Conservation (phyloP, 805 yeast genomes). For the Candida bentonensis region DNA sequence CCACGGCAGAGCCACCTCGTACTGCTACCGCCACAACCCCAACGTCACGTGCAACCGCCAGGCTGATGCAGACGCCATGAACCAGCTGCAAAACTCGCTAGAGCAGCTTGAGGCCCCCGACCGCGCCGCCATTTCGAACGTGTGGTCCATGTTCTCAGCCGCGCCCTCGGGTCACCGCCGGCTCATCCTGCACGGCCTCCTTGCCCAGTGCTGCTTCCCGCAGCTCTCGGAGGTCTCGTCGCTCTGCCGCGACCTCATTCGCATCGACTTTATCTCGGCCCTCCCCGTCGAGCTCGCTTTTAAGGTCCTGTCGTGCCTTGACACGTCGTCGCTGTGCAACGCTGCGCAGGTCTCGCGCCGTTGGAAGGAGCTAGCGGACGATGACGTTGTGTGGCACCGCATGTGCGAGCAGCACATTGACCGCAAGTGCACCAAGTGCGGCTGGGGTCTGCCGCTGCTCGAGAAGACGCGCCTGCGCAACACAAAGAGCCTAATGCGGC, state of each 20-base stretch:
- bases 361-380: slow-evolving; percentile 88
- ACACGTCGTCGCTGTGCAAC: slow-evolving; percentile 82
- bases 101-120: slow-evolving; percentile 43
- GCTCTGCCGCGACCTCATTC: slow-evolving; percentile 63
- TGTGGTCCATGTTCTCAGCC: slow-evolving; percentile 72
- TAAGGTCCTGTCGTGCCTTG: slow-evolving; percentile 76
- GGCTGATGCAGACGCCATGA: slow-evolving; percentile 51
- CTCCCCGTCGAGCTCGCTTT: slow-evolving; percentile 77
- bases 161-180: slow-evolving; percentile 59
- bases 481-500: slow-evolving; percentile 17
- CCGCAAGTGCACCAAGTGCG: slow-evolving; percentile 93
- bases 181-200: slow-evolving; percentile 66
- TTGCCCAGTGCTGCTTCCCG: slow-evolving; percentile 89
- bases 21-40: slow-evolving; percentile 90
- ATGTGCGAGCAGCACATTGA: slow-evolving; percentile 98
- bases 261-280: slow-evolving; percentile 76
- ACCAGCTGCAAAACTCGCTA: slow-evolving; percentile 38
- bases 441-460: slow-evolving; percentile 95
- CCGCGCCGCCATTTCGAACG: slow-evolving; percentile 62
- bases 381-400: slow-evolving; percentile 94
- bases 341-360: slow-evolving; percentile 84
- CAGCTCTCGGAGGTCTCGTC: slow-evolving; percentile 76
- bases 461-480: slow-evolving; percentile 46
- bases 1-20: slow-evolving; percentile 17
- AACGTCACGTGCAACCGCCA: slow-evolving; percentile 60